These are phyloP conservation scores for Theobroma grandiflorum DNA, from an alignment of 441 rosid species.

Conservation along the genomic window DNA sequence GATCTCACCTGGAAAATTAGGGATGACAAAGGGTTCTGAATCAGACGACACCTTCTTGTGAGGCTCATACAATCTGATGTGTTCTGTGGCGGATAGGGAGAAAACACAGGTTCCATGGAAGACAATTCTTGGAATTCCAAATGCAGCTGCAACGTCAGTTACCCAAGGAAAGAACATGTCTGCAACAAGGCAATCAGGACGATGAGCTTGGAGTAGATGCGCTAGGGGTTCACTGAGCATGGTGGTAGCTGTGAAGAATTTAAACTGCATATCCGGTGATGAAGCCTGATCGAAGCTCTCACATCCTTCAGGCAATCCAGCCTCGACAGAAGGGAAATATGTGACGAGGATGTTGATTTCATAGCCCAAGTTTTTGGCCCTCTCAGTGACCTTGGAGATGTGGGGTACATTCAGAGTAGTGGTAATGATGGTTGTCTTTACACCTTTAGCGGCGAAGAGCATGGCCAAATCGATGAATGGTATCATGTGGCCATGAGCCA, in stretches of 20 bases:
- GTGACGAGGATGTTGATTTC: constrained; percentile 22
- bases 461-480: constrained; percentile 43
- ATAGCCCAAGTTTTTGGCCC: neutral
- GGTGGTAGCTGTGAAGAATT: neutral
- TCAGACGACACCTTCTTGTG: neutral
- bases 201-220: constrained; percentile 3
- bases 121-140: neutral
- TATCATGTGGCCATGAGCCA: constrained; percentile 36
- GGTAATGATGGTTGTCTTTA: constrained; percentile 36
- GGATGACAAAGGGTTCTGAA: neutral
- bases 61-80: neutral
- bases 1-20: constrained; percentile 57
- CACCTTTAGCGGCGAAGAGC: constrained; percentile 31
- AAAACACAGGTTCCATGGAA: neutral
- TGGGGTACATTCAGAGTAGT: constrained; percentile 32
- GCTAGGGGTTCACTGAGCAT: constrained; percentile 33
- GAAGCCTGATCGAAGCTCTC: constrained; percentile 31
- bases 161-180: constrained; percentile 40
- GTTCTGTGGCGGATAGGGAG: neutral
- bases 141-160: constrained; percentile 19
- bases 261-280: neutral
- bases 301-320: constrained; percentile 36
- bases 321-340: constrained; percentile 35
- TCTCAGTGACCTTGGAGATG: constrained; percentile 23
- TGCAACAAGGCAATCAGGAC: constrained; percentile 38